phyloP scores from a whole-genome alignment of 2,329 filamentous ascomycete genomes.

The Conoideocrella luteorostrata region DNA sequence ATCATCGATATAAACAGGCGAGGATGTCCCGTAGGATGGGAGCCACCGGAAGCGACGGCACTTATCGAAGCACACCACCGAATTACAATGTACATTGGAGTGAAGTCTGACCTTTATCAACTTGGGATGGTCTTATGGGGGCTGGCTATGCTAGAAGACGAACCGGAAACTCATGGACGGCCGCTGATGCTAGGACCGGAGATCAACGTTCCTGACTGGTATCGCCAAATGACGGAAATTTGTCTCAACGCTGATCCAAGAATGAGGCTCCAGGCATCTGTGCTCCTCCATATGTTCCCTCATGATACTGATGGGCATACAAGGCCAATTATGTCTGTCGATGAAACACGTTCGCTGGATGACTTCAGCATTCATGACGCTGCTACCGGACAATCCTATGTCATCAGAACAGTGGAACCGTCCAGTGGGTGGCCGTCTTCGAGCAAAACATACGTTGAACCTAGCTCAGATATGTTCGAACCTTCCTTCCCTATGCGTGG shows the following conservation, averaged over 20 bases:
- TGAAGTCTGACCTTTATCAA: constrained; percentile 95
- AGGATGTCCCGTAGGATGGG: constrained; percentile 97
- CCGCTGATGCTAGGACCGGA: constrained; percentile 58
- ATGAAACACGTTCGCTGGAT: constrained; percentile 33
- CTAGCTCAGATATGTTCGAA: constrained; percentile 30
- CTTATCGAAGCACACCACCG: constrained; percentile 84
- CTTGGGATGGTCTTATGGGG: constrained; percentile 97
- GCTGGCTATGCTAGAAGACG: constrained; percentile 78
- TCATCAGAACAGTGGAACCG: constrained; percentile 35
- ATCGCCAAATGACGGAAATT: constrained; percentile 63
- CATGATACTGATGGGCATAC: constrained; percentile 10
- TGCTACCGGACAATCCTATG: constrained; percentile 23
- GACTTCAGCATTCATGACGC: constrained; percentile 33
- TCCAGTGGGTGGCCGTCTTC: constrained; percentile 38
- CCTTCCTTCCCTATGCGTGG: constrained; percentile 43
- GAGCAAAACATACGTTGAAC: constrained; percentile 30
- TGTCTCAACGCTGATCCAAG: constrained; percentile 73
- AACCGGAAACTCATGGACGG: constrained; percentile 72
- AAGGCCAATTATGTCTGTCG: constrained; percentile 29
- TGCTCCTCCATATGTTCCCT: constrained; percentile 66
- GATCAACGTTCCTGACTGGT: constrained; percentile 69
- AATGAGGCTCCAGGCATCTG: constrained; percentile 63
- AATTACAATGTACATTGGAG: constrained; percentile 94
- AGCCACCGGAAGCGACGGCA: constrained; percentile 81
- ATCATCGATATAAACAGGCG: constrained; percentile 98